Evolutionary conservation across 2,329 filamentous ascomycete genomes (phyloP).

Genomic region (Tolypocladium paradoxum): DNA sequence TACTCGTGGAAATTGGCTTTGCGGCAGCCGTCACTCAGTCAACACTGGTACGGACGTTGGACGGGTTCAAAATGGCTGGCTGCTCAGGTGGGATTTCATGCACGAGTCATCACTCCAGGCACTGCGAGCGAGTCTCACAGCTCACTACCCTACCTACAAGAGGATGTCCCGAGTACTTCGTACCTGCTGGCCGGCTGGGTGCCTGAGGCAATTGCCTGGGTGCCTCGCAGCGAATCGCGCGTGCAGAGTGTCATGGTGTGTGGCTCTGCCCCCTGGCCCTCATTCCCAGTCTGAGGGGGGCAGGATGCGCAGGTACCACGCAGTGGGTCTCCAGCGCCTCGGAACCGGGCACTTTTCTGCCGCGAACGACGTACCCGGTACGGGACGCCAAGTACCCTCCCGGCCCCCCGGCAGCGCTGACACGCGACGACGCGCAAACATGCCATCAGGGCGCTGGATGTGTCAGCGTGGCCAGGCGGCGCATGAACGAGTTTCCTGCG

Average conservation of each 20-base stretch:
- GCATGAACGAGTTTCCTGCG: background rate
- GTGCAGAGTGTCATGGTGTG: background rate
- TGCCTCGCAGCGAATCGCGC: background rate
- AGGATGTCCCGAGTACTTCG: background rate
- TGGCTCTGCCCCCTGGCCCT: background rate
- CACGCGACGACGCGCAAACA: background rate
- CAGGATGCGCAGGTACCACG: constrained; percentile 4
- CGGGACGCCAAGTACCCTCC: background rate
- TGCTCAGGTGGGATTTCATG: background rate
- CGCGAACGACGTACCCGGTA: background rate
- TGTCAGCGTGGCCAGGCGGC: background rate
- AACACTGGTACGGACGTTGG: background rate
- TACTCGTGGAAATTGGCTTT: background rate
- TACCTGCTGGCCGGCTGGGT: background rate
- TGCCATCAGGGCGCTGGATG: background rate
- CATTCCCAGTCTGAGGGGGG: constrained; percentile 1
- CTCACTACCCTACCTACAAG: too few species aligned
- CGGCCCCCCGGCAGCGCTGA: background rate
- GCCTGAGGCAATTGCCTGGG: background rate
- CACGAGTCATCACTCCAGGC: background rate
- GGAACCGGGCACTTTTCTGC: constrained; percentile 3
- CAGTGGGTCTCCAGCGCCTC: constrained; percentile 1
- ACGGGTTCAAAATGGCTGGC: background rate
- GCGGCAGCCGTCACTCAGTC: background rate
- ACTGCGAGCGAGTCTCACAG: too few species aligned